Evolutionary conservation across 352 stramenopile species (phyloP), one percentile per base, ranked within the genome.

Genomic region (Phytophthora sansomeana): DNA sequence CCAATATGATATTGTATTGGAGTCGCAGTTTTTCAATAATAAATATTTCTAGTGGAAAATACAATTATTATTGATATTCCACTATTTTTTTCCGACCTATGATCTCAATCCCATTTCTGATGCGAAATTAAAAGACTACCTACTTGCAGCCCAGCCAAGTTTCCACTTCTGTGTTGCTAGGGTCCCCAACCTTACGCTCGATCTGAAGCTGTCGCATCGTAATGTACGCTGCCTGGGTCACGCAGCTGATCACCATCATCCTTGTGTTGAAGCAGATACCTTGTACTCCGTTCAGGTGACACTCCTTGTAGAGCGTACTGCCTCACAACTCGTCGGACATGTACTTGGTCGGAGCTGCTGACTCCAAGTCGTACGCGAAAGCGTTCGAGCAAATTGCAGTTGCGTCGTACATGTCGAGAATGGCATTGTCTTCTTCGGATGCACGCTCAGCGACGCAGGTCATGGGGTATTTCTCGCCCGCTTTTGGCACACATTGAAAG

Each of bases 231-330:
- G 49, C 17, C 6, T 63, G 35, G 5, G 69, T 70, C 11, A 77
- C 59, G 46, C 77, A 85, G 28, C 70, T 63, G 24, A 83, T 69
- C 4, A 83, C 69, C 60, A 72, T 69, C 75, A 86, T 78, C 16
- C 72, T 75, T 19, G 63, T 70, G 57, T 80, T 86, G 36, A 73
- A 80, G 55, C 75, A 83, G 41, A 86, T 78, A 5, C 75, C 77
- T 16, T 71, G 53, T 2, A 53, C 32, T 16, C 58, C 63, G 30
- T 63, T 60, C 8, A 76, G 5, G 1, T 19, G 44, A 53, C 77
- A 81, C 38, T 74, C 35, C 51, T 73, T 75, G 58, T 69, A 80
- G 39, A 78, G 60, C 21, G 60, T 47, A n/a, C 72, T 65, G 6
- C 62, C 63, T 51, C 74, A 85, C 4, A 74, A 38, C 0, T 44